Conservation (phyloP, 768 basidiomycete species). For the Hericium alpestre region DNA sequence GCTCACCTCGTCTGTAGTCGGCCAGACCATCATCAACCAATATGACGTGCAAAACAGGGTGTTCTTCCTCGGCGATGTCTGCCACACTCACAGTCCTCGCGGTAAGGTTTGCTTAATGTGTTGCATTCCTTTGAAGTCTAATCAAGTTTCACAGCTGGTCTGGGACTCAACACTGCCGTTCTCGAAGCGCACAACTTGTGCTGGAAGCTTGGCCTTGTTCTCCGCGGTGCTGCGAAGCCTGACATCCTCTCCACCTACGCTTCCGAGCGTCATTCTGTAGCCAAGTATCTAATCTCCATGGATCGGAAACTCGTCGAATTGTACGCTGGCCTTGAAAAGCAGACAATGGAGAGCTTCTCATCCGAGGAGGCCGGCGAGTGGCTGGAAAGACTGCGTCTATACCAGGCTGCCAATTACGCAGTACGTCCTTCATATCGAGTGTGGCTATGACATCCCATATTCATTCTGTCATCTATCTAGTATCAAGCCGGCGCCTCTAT, state of each 20-base stretch:
- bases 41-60: slow-evolving; percentile 2
- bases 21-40: slow-evolving; percentile 3
- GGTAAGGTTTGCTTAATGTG: not conserved
- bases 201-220: slow-evolving; percentile 4
- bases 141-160: not conserved
- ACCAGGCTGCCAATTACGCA: slow-evolving; percentile 5
- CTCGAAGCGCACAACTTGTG: slow-evolving; percentile 5
- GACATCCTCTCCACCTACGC: slow-evolving; percentile 3
- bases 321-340: slow-evolving; percentile 5
- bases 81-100: slow-evolving; percentile 6
- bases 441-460: not conserved
- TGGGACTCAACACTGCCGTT: slow-evolving; percentile 5
- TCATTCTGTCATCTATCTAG: not conserved
- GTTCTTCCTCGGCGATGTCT: slow-evolving; percentile 6
- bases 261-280: slow-evolving; percentile 2
- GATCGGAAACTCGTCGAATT: slow-evolving; percentile 4
- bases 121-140: not conserved
- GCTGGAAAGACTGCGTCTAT: not conserved
- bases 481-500: slow-evolving; percentile 6
- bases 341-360: slow-evolving; percentile 3
- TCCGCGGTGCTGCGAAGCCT: slow-evolving; percentile 1
- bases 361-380: slow-evolving; percentile 3
- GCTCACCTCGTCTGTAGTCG: not conserved
- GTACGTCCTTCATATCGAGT: not conserved
- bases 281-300: slow-evolving; percentile 3